A percentile compares a stretch with the other conserved stretches of the same genome.
Evolutionary conservation across 108 stramenopile species (phyloP).

Genomic region (Licmophora abbreviata): DNA sequence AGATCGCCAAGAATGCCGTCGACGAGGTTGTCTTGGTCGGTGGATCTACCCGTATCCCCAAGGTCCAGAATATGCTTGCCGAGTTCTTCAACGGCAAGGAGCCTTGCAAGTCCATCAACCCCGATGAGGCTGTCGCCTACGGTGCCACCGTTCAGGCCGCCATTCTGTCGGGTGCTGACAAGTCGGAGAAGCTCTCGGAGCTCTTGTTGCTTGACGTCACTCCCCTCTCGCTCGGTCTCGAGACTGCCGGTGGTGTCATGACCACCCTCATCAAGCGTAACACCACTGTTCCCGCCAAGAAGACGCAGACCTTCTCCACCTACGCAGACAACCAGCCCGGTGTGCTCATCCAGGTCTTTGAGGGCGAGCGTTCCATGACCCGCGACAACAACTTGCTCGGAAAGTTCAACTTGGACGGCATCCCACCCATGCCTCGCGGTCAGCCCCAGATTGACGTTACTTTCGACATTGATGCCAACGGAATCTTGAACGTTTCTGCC

Average conservation of each 20-base stretch:
- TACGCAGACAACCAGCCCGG: conserved; percentile 99
- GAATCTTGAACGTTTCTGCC: conserved; percentile 85
- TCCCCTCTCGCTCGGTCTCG: conserved; percentile 95
- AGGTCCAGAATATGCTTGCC: conserved; percentile 88
- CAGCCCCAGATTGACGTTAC: conserved; percentile 98
- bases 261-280: conserved; percentile 92
- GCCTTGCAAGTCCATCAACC: conserved; percentile 96
- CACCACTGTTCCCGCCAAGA: conserved; percentile 96
- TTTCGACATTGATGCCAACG: conserved; percentile 97
- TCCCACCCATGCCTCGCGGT: conserved; percentile 99
- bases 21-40: conserved; percentile 97
- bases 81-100: conserved; percentile 99
- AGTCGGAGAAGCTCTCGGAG: conserved; percentile 94
- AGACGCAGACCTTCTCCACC: conserved; percentile 98
- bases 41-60: conserved; percentile 98
- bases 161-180: conserved; percentile 90
- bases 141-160: conserved; percentile 95
- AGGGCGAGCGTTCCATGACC: conserved; percentile 99
- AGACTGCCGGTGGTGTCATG: conserved; percentile 96
- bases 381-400: conserved; percentile 99
- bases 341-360: conserved; percentile 98
- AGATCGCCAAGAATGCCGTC: conserved; percentile 93
- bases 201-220: conserved; percentile 97
- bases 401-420: conserved; percentile 98
- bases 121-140: conserved; percentile 94